phyloP scores from a whole-genome alignment of 441 rosid genomes.

The Eutrema salsugineum region DNA sequence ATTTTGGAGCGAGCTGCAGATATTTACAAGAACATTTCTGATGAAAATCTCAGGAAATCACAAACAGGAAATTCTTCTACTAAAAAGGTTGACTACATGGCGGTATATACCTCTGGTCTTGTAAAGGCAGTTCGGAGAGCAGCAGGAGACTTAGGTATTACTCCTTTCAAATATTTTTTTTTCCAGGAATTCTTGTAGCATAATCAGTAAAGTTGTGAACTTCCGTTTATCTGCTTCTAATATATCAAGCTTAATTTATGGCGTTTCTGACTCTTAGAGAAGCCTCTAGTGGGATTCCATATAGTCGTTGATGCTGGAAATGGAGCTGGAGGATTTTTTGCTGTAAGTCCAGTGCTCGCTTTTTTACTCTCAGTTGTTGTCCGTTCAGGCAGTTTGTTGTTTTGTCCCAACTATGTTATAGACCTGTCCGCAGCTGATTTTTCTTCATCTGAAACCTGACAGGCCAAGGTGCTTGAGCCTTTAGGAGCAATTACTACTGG shows the following conservation, averaged over 20 bases:
- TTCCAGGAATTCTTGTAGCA: neutral
- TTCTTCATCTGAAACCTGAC: slow-evolving; percentile 24
- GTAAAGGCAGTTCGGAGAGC: slow-evolving; percentile 86
- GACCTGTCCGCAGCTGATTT: neutral
- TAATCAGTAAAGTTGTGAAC: slow-evolving; percentile 5
- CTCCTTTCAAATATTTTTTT: slow-evolving; percentile 6
- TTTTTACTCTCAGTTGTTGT: neutral
- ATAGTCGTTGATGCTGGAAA: slow-evolving; percentile 98
- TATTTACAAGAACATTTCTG: slow-evolving; percentile 53
- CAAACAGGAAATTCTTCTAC: slow-evolving; percentile 41
- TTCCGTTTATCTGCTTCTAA: neutral
- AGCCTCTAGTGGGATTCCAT: slow-evolving; percentile 97
- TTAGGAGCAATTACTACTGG: slow-evolving; percentile 90
- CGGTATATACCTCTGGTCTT: slow-evolving; percentile 75
- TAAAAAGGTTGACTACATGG: slow-evolving; percentile 82
- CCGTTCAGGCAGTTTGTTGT: neutral
- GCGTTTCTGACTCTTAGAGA: slow-evolving; percentile 55
- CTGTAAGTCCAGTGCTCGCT: slow-evolving; percentile 48
- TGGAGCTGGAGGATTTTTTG: slow-evolving; percentile 99
- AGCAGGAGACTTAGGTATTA: slow-evolving; percentile 81
- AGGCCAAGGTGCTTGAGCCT: slow-evolving; percentile 97
- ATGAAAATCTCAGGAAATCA: slow-evolving; percentile 39
- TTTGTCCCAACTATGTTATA: neutral
- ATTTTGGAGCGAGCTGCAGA: slow-evolving; percentile 85
- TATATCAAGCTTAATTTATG: slow-evolving; percentile 19